Evolutionary conservation across 331 rosid genomes (phyloP), one percentile per base, ranked within the genome.

Genomic region (Rosa hybrid): DNA sequence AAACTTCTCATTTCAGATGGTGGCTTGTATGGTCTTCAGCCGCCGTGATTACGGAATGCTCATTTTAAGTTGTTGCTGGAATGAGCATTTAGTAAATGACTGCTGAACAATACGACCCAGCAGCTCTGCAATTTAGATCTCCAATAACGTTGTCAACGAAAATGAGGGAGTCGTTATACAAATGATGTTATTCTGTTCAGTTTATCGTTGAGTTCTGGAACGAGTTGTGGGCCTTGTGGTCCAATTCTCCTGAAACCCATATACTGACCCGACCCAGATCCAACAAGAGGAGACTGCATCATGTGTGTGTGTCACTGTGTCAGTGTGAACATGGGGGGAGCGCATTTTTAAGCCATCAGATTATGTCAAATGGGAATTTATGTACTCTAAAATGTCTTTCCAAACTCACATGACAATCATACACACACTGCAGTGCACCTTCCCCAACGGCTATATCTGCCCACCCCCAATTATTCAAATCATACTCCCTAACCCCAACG

Each of bases 401-500:
- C 49, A 68, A 51, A 53, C 25, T 76, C 87, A 85, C 89, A 83
- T 86, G 89, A 74, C 81, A 75, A 62, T 53, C 68, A 42, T 48
- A 44, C 63, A 25, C 41, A 34, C 63, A 25, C 13, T 21, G 12
- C 79, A 63, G 9, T 45, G 74, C 48, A 77, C 51, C 50, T 38
- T 21, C 48, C 71, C 77, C 79, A 93, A 93, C 97, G 98, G 97
- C 98, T 91, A 90, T 81, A 82, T 90, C 81, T 80, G 16, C 65
- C 74, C 62, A 53, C 45, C 82, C 63, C 60, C 65, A 56, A 72
- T 83, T 86, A 78, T 87, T 86, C 80, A 79, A 75, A 79, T 67
- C 10, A 67, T 83, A 23, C 10, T 74, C 68, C 30, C 14, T 23
- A 59, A 53, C 62, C 77, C 67, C 82, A 92, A 94, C 97, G 97